A percentile compares a stretch with the other conserved stretches of the same genome.
phyloP scores from a whole-genome alignment of 2,329 filamentous ascomycete genomes.

The Macroventuria anomochaeta region DNA sequence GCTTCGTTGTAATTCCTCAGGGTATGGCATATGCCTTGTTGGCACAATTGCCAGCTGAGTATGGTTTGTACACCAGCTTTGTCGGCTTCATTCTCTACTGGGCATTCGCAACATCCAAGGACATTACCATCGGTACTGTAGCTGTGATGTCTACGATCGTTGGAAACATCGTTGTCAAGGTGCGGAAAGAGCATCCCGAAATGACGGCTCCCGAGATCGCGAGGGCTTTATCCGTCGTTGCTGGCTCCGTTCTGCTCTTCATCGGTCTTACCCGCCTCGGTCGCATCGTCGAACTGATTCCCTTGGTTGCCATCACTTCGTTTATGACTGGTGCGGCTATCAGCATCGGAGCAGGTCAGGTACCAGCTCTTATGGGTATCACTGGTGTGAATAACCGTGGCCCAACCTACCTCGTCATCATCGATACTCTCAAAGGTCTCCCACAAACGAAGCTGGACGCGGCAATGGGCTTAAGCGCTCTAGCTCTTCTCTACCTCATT shows the following conservation, averaged over 20 bases:
- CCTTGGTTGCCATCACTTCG: conserved; percentile 85
- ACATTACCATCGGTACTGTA: conserved; percentile 98
- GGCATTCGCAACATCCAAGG: conserved; percentile 98
- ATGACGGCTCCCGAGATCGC: conserved; percentile 65
- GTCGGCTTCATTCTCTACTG: conserved; percentile 95
- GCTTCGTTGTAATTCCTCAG: conserved; percentile 86
- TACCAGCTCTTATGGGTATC: conserved; percentile 82
- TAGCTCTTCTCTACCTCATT: conserved; percentile 74
- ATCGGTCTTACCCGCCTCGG: conserved; percentile 82
- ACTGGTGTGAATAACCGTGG: conserved; percentile 75
- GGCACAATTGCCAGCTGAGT: conserved; percentile 80
- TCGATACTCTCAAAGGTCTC: conserved; percentile 80
- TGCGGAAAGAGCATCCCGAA: conserved; percentile 56
- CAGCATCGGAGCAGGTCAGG: conserved; percentile 84
- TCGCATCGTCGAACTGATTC: conserved; percentile 93
- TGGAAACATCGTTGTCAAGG: conserved; percentile 77
- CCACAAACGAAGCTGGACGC: conserved; percentile 75
- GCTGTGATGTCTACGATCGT: conserved; percentile 93
- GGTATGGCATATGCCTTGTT: conserved; percentile 93
- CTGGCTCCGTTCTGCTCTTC: conserved; percentile 77
- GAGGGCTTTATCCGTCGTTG: conserved; percentile 78
- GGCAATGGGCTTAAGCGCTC: conserved; percentile 82
- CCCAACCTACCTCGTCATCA: conserved; percentile 81
- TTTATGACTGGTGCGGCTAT: conserved; percentile 98
- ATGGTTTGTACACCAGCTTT: conserved; percentile 92